phyloP scores from a whole-genome alignment of 768 basidiomycete species.

The Agaricus sinodeliciosus region DNA sequence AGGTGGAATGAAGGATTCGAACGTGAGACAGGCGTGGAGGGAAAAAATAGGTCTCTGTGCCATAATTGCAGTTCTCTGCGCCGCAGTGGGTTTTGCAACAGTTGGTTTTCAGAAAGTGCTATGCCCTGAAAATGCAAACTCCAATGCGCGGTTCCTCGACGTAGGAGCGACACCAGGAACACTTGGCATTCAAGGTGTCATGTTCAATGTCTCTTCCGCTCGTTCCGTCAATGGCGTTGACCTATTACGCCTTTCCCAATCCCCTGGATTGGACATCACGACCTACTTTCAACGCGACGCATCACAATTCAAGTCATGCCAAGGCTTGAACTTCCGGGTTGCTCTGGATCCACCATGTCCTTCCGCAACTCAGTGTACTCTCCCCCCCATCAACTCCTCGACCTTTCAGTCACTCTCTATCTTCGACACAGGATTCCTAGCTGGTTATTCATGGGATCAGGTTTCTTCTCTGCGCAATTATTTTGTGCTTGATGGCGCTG shows the following conservation, averaged over 20 bases:
- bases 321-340: constrained; percentile 51
- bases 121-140: constrained; percentile 58
- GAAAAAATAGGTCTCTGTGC: constrained; percentile 94
- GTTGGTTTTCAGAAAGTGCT: constrained; percentile 91
- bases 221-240: constrained; percentile 46
- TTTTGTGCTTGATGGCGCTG: constrained; percentile 88
- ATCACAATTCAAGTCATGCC: constrained; percentile 60
- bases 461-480: constrained; percentile 66
- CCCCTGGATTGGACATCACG: constrained; percentile 88
- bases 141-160: constrained; percentile 39
- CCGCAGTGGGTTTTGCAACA: constrained; percentile 81
- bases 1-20: constrained; percentile 76
- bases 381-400: constrained; percentile 51
- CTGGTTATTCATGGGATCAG: constrained; percentile 92
- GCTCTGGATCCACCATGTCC: constrained; percentile 76
- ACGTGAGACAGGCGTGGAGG: constrained; percentile 87
- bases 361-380: constrained; percentile 52
- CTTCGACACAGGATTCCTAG: constrained; percentile 54
- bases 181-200: constrained; percentile 68
- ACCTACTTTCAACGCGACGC: constrained; percentile 68
- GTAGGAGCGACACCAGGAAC: constrained; percentile 55
- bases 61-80: constrained; percentile 76
- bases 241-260: constrained; percentile 47
- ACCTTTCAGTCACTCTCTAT: constrained; percentile 61
- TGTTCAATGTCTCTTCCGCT: constrained; percentile 66